These are phyloP conservation scores for Rhizopus delemar DNA, from an alignment of 371 early-diverging fungal genomes.

Conservation along the genomic window DNA sequence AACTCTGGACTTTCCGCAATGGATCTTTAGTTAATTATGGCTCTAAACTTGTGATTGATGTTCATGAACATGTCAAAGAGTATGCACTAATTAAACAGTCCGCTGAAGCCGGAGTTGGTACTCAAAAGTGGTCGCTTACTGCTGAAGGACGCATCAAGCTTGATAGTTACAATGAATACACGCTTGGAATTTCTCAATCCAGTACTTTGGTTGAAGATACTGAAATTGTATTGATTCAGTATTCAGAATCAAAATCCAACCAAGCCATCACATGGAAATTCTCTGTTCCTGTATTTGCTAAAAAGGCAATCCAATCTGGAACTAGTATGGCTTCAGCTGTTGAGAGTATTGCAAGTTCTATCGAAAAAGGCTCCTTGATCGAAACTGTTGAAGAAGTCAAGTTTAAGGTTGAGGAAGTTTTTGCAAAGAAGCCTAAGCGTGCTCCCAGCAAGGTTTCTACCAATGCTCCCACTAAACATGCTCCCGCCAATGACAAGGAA, in stretches of 20 bases:
- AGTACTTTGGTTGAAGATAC: slow-evolving; percentile 14
- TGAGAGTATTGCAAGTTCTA: slow-evolving; percentile 22
- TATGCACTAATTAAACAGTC: slow-evolving; percentile 24
- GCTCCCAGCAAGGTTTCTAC: background rate
- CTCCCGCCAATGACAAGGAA: too few relatives aligned
- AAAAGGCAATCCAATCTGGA: slow-evolving; percentile 10
- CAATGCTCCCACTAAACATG: slow-evolving; percentile 10
- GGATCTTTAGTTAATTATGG: slow-evolving; percentile 58
- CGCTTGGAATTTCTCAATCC: slow-evolving; percentile 15
- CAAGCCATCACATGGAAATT: slow-evolving; percentile 35
- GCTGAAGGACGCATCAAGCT: slow-evolving; percentile 37
- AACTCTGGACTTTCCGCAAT: slow-evolving; percentile 56
- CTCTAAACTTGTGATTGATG: slow-evolving; percentile 45
- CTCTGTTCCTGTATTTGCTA: slow-evolving; percentile 46
- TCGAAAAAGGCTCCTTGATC: slow-evolving; percentile 30
- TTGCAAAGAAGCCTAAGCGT: slow-evolving; percentile 23
- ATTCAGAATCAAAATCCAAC: slow-evolving; percentile 2
- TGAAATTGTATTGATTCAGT: slow-evolving; percentile 13
- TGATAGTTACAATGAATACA: slow-evolving; percentile 21
- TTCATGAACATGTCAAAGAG: slow-evolving; percentile 27
- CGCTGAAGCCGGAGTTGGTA: slow-evolving; percentile 25
- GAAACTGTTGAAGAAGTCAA: slow-evolving; percentile 31
- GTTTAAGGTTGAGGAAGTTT: slow-evolving; percentile 26
- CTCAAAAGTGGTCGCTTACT: slow-evolving; percentile 45
- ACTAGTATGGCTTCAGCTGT: slow-evolving; percentile 8